Evolutionary conservation across 176 grass and related monocot species (phyloP).

Genomic region (Poa annua): DNA sequence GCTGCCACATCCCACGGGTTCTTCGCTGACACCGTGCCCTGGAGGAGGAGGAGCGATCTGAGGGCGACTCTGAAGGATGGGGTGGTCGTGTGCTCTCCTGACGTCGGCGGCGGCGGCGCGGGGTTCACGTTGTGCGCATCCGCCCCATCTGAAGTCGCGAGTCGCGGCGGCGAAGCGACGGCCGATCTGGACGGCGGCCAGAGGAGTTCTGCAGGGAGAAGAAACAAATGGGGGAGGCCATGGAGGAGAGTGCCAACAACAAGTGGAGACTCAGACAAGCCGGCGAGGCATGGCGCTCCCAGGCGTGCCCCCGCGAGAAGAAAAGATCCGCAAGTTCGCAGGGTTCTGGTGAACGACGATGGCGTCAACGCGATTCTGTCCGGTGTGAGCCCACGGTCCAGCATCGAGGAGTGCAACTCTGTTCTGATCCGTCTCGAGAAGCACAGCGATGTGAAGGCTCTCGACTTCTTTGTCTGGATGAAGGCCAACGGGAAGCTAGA

Average conservation of each 20-base stretch:
- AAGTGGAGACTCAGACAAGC: conserved; percentile 51
- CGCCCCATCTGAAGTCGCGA: conserved; percentile 35
- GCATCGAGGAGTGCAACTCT: conserved; percentile 71
- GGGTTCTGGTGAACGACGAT: conserved; percentile 23
- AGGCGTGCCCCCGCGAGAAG: conserved; percentile 37
- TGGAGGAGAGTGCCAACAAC: conserved; percentile 45
- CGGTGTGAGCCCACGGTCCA: conserved; percentile 44
- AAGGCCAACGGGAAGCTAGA: conserved; percentile 68
- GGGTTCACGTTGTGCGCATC: conserved; percentile 36
- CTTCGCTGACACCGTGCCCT: conserved; percentile 2
- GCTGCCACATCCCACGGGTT: conserved; percentile 13
- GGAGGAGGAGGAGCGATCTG: background rate
- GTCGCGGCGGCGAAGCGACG: background rate
- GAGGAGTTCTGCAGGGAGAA: conserved; percentile 10
- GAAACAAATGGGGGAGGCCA: conserved; percentile 39
- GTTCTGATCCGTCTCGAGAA: conserved; percentile 68
- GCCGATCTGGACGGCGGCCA: background rate
- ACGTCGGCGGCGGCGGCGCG: background rate
- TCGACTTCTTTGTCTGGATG: conserved; percentile 89
- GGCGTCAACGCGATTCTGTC: conserved; percentile 45
- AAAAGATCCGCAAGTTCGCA: conserved; percentile 32
- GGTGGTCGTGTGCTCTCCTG: conserved; percentile 39
- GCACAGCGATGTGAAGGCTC: conserved; percentile 59
- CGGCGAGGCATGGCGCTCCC: conserved; percentile 13
- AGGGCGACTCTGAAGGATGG: conserved; percentile 39